These are phyloP conservation scores for Melastoma malabathricum DNA, from an alignment of 345 rosid species.

Conservation along the genomic window DNA sequence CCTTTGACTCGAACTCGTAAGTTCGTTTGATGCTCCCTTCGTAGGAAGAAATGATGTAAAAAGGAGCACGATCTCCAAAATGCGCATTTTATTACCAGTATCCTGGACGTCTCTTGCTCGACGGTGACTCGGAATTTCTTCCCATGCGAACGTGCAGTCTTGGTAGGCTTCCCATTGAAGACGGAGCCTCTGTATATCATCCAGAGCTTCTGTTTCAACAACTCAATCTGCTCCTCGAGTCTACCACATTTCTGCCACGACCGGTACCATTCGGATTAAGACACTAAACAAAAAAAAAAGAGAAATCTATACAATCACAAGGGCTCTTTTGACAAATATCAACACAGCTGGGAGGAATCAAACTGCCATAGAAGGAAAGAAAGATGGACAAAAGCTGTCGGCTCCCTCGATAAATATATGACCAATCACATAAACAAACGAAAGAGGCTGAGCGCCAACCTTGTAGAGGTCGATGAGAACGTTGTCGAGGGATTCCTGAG, in stretches of 20 bases:
- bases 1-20: background rate
- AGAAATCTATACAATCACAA: background rate
- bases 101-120: conserved; percentile 72
- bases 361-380: too few species aligned
- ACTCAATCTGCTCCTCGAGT: conserved; percentile 66
- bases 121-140: conserved; percentile 85
- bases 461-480: conserved; percentile 87
- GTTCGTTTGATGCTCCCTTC: background rate
- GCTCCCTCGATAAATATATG: too few species aligned
- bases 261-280: background rate
- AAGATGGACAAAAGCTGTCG: too few species aligned
- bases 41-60: fast-evolving
- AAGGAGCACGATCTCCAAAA: background rate
- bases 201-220: conserved; percentile 58
- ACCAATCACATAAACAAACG: too few species aligned
- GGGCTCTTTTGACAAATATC: background rate
- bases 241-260: conserved; percentile 67
- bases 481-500: conserved; percentile 90
- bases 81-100: conserved; percentile 37
- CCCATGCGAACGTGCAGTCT: conserved; percentile 93
- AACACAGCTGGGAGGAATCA: too few species aligned
- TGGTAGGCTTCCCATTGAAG: conserved; percentile 75
- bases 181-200: conserved; percentile 76
- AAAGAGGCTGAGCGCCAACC: too few species aligned
- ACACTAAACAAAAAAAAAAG: conserved; percentile 1